phyloP scores from a whole-genome alignment of 371 early-diverging fungal genomes.

The Mortierella sp. region DNA sequence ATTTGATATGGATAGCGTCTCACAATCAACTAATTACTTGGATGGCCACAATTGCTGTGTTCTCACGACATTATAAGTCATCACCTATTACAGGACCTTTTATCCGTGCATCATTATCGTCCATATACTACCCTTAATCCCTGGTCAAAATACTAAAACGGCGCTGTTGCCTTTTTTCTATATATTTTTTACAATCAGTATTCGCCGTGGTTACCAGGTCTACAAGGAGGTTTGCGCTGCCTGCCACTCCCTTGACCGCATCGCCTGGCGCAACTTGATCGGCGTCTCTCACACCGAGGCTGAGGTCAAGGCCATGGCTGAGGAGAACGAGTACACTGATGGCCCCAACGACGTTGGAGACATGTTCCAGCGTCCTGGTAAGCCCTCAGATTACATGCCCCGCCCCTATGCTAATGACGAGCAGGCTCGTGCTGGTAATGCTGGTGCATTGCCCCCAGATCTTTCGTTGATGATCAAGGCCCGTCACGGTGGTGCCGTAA shows the following conservation, averaged over 20 bases:
- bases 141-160: slow-evolving; percentile 73
- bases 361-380: slow-evolving; percentile 96
- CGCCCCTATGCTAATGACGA: slow-evolving; percentile 97
- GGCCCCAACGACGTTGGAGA: slow-evolving; percentile 96
- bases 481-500: slow-evolving; percentile 92
- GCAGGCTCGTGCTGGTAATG: slow-evolving; percentile 96
- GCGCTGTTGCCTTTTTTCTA: slow-evolving; percentile 77
- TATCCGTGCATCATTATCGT: not conserved
- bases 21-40: too few relatives aligned
- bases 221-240: slow-evolving; percentile 98
- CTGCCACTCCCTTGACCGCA: slow-evolving; percentile 95
- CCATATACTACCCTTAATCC: not conserved
- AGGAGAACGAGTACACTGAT: slow-evolving; percentile 91
- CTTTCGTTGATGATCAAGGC: slow-evolving; percentile 96
- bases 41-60: too few relatives aligned
- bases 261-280: slow-evolving; percentile 96
- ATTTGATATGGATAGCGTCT: too few relatives aligned
- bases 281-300: slow-evolving; percentile 89
- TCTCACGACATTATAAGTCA: too few relatives aligned
- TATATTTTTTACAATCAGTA: slow-evolving; percentile 61
- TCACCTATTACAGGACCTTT: too few relatives aligned
- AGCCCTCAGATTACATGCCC: slow-evolving; percentile 95
- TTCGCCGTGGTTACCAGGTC: slow-evolving; percentile 98
- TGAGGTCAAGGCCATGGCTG: slow-evolving; percentile 95
- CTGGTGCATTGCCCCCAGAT: slow-evolving; percentile 97